Evolutionary conservation across 495 filamentous ascomycete species (phyloP).

Genomic region (Penicillium canariense): DNA sequence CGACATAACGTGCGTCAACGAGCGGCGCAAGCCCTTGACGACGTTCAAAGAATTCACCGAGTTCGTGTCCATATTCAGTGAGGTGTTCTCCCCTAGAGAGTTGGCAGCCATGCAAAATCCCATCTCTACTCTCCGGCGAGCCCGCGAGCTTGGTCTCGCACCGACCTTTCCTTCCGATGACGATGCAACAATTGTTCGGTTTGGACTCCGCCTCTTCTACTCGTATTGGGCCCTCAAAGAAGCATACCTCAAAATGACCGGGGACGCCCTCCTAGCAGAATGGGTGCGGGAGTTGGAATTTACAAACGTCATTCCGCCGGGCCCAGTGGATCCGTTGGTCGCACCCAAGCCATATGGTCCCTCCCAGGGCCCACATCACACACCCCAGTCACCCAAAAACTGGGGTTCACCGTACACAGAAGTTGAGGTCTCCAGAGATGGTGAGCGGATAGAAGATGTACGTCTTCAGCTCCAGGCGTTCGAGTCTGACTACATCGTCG

Average conservation of each 20-base stretch:
- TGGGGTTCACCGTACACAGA: slow-evolving; percentile 54
- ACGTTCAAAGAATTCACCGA: slow-evolving; percentile 55
- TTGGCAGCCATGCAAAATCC: slow-evolving; percentile 56
- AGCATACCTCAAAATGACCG: slow-evolving; percentile 91
- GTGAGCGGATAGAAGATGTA: slow-evolving; percentile 49
- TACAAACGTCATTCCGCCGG: slow-evolving; percentile 57
- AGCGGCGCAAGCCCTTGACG: slow-evolving; percentile 51
- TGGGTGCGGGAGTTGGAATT: slow-evolving; percentile 76
- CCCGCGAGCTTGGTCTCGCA: slow-evolving; percentile 24
- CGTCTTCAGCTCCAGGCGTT: slow-evolving; percentile 60
- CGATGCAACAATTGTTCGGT: slow-evolving; percentile 31
- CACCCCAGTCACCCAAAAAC: slow-evolving; percentile 18
- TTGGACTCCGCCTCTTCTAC: slow-evolving; percentile 75
- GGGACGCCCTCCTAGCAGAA: slow-evolving; percentile 76
- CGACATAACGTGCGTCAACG: slow-evolving; percentile 73
- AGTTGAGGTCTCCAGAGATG: slow-evolving; percentile 52
- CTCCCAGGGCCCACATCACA: slow-evolving; percentile 3
- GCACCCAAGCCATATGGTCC: slow-evolving; percentile 5
- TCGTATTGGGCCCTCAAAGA: slow-evolving; percentile 87
- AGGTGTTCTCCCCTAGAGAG: slow-evolving; percentile 67
- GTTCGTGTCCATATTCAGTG: slow-evolving; percentile 76
- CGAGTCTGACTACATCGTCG: slow-evolving; percentile 61
- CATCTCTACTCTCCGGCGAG: slow-evolving; percentile 21
- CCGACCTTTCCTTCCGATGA: slow-evolving; percentile 13
- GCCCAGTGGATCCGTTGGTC: slow-evolving; percentile 22